These are phyloP conservation scores for Phytophthora pisi DNA, from an alignment of 352 stramenopile species.

Conservation along the genomic window DNA sequence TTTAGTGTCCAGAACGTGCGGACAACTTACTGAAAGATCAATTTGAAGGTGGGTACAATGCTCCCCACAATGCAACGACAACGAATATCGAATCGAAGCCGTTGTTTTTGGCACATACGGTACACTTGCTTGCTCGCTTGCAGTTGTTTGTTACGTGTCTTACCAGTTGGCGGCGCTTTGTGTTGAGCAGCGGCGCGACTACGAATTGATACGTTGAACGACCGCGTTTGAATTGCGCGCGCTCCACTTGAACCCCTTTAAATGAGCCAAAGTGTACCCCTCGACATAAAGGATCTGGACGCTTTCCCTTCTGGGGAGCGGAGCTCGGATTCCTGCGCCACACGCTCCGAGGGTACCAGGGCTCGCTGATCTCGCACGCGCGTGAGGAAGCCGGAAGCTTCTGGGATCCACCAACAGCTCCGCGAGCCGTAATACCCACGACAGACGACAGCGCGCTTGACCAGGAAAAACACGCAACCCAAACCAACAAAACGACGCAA, in stretches of 20 bases:
- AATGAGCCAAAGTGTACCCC: constrained; percentile 7
- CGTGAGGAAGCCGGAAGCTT: constrained; percentile 15
- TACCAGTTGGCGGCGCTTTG: constrained; percentile 1
- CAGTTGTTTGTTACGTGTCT: neutral
- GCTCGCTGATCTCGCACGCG: constrained; percentile 18
- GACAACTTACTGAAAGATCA: constrained; percentile 30
- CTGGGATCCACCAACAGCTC: constrained; percentile 10
- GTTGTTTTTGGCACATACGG: neutral
- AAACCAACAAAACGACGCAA: neutral
- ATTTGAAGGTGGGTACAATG: constrained; percentile 17
- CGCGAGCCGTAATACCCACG: neutral
- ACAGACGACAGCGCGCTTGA: constrained; percentile 10
- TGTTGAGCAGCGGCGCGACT: neutral
- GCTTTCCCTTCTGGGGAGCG: constrained; percentile 1
- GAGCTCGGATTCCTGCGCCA: constrained; percentile 3
- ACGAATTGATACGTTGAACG: constrained; percentile 6
- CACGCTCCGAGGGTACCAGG: constrained; percentile 9
- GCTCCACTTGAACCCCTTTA: constrained; percentile 3
- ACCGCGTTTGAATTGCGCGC: neutral
- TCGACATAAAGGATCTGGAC: constrained; percentile 9
- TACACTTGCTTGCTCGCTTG: neutral
- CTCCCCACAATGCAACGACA: constrained; percentile 22
- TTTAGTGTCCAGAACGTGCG: constrained; percentile 8
- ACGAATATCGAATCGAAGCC: constrained; percentile 10
- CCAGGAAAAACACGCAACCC: constrained; percentile 2